phyloP scores from a whole-genome alignment of 441 rosid species.

The Aleurites moluccanus region DNA sequence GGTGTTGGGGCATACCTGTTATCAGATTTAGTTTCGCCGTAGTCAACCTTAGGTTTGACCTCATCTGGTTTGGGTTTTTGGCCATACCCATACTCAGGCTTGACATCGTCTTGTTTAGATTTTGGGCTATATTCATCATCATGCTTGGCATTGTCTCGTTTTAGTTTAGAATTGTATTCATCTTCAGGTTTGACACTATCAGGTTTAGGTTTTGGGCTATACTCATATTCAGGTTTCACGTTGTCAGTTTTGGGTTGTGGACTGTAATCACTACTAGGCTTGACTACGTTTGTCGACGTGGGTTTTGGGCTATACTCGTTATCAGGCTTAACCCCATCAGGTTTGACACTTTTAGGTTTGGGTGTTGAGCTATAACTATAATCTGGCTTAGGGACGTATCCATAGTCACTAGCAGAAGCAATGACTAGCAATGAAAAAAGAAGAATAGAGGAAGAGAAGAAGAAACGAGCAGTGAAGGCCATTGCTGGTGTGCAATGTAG shows the following conservation, averaged over 20 bases:
- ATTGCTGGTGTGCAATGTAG: background rate
- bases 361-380: background rate
- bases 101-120: background rate
- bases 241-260: background rate
- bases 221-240: background rate
- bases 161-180: background rate
- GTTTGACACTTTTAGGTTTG: background rate
- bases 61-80: background rate
- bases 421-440: constrained; percentile 21
- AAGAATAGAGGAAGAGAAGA: constrained; percentile 7
- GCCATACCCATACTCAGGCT: background rate
- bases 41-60: background rate
- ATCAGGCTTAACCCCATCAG: background rate
- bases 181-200: background rate
- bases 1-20: background rate
- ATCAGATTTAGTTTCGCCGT: background rate
- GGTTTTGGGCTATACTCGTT: background rate
- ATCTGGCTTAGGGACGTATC: constrained; percentile 1
- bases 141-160: background rate
- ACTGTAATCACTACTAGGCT: background rate
- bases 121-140: background rate
- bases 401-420: constrained; percentile 16
- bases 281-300: background rate
- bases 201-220: background rate
- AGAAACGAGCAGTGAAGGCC: background rate